Percentiles rank a stretch among this genome's conserved stretches.
Conservation (phyloP, 1,284 basidiomycete genomes). For the Ceratobasidium sp. region DNA sequence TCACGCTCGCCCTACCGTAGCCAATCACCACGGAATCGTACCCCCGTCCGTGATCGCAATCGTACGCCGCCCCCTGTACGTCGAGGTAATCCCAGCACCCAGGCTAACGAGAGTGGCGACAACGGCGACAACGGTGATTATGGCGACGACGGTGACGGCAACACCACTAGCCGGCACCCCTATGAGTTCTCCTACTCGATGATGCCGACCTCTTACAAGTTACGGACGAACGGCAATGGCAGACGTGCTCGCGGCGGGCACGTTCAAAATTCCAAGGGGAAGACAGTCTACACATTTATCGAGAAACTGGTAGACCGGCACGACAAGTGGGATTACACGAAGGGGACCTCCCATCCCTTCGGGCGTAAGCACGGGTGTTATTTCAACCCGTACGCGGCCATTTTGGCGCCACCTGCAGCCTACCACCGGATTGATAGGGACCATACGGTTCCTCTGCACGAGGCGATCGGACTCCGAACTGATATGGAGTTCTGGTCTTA, state of each 20-base stretch:
- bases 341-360: not conserved
- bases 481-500: not conserved
- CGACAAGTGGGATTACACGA: not conserved
- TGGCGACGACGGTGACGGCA: not conserved
- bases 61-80: not conserved
- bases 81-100: not conserved
- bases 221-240: not conserved
- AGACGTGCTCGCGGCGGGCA: not conserved
- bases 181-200: not conserved
- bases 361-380: not conserved
- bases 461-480: constrained; percentile 4
- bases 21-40: too few relatives aligned
- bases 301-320: not conserved
- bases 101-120: not conserved
- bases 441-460: not conserved
- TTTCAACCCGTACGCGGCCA: constrained; percentile 6
- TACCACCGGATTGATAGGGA: too few relatives aligned
- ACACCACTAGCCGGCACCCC: not conserved
- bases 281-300: not conserved
- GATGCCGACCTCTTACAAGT: not conserved
- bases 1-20: too few relatives aligned
- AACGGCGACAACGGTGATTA: too few relatives aligned
- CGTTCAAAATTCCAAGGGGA: not conserved
- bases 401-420: not conserved
- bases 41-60: too few relatives aligned